Evolutionary conservation across 192 early-diverging fungal genomes (phyloP).

Genomic region (Coemansia sp.): DNA sequence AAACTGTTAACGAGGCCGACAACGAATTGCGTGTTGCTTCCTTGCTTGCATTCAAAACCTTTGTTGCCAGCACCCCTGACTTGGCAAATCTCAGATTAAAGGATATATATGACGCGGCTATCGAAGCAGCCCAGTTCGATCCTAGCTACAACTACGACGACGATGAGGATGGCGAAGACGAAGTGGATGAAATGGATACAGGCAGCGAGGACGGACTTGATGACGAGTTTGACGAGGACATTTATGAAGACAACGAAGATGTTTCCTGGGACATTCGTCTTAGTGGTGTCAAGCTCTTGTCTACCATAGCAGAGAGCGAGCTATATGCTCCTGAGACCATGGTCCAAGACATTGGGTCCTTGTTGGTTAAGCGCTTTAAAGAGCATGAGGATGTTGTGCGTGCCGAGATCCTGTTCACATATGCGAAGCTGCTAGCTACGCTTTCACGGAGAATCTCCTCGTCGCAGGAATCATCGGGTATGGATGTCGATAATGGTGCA

Average conservation of each 20-base stretch:
- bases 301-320: conserved; percentile 29
- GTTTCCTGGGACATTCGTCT: conserved; percentile 46
- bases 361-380: conserved; percentile 27
- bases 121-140: conserved; percentile 30
- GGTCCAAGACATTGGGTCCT: conserved; percentile 21
- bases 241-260: conserved; percentile 50
- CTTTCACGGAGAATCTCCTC: conserved; percentile 5
- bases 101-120: conserved; percentile 27
- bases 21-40: conserved; percentile 33
- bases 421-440: conserved; percentile 20
- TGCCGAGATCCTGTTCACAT: conserved; percentile 34
- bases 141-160: conserved; percentile 49
- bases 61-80: conserved; percentile 26
- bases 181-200: conserved; percentile 23
- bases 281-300: conserved; percentile 43
- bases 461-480: not conserved
- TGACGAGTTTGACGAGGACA: conserved; percentile 49
- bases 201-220: conserved; percentile 33
- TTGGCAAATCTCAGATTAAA: conserved; percentile 9
- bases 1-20: conserved; percentile 26
- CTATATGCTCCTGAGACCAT: conserved; percentile 14
- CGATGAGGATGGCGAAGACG: conserved; percentile 16
- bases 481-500: conserved; percentile 24
- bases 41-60: conserved; percentile 40
- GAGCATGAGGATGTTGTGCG: conserved; percentile 53